Percentiles rank a stretch among this genome's conserved stretches.
phyloP scores from a whole-genome alignment of 2,329 filamentous ascomycete species.

The Calonectria henricotiae region DNA sequence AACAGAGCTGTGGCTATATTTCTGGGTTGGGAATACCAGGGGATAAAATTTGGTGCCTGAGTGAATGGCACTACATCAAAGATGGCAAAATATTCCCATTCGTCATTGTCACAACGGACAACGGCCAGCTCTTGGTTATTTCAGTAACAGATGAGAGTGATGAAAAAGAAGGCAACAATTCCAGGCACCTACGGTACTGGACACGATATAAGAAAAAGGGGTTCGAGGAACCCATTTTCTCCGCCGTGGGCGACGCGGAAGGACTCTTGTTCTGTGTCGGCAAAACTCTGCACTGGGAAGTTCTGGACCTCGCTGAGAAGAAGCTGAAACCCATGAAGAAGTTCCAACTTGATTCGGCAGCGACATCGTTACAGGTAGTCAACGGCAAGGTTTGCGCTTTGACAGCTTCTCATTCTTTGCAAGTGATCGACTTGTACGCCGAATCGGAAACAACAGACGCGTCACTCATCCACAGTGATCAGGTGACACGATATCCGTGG shows the following conservation, averaged over 20 bases:
- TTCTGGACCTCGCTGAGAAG: constrained; percentile 68
- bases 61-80: constrained; percentile 76
- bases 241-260: constrained; percentile 70
- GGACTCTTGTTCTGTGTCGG: constrained; percentile 73
- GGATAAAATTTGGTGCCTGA: constrained; percentile 74
- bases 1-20: constrained; percentile 65
- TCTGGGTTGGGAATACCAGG: constrained; percentile 71
- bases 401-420: constrained; percentile 70
- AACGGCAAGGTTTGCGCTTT: constrained; percentile 68
- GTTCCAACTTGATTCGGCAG: constrained; percentile 69
- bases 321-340: constrained; percentile 66
- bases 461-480: constrained; percentile 64
- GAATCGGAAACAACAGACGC: constrained; percentile 57
- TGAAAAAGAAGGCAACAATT: constrained; percentile 38
- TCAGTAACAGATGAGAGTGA: constrained; percentile 60
- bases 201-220: constrained; percentile 68
- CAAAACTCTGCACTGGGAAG: constrained; percentile 70
- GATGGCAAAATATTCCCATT: constrained; percentile 74
- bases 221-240: constrained; percentile 68
- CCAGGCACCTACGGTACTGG: constrained; percentile 65
- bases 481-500: constrained; percentile 61
- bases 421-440: constrained; percentile 68
- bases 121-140: constrained; percentile 72
- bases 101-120: constrained; percentile 73
- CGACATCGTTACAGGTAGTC: constrained; percentile 65